These are phyloP conservation scores for Linnemannia hyalina DNA, from an alignment of 192 early-diverging fungal genomes.

Conservation along the genomic window DNA sequence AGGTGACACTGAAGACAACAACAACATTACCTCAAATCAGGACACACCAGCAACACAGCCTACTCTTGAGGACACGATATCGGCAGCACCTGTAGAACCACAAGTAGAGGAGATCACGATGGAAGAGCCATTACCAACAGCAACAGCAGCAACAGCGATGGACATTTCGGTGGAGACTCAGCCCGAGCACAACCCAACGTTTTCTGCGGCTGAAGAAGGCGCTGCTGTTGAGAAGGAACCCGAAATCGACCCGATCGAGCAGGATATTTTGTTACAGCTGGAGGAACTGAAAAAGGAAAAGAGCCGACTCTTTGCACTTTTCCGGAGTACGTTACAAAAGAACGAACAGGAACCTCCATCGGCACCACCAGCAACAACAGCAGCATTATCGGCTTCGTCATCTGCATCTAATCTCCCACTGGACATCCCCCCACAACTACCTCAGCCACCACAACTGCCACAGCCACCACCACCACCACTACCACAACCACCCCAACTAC, in stretches of 20 bases:
- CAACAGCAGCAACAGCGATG: neutral
- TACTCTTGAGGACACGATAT: slow-evolving; percentile 1
- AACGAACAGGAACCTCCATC: slow-evolving; percentile 4
- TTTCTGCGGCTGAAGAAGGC: neutral
- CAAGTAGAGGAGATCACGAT: neutral
- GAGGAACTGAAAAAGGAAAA: slow-evolving; percentile 45
- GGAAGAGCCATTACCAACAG: neutral
- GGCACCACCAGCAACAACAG: neutral
- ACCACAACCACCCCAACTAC: neutral
- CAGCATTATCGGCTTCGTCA: neutral
- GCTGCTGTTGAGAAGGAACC: neutral
- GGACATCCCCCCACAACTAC: neutral
- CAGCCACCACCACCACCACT: neutral
- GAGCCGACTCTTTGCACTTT: slow-evolving; percentile 47
- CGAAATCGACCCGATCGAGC: slow-evolving; percentile 18
- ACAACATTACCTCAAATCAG: neutral
- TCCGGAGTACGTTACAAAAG: slow-evolving; percentile 31
- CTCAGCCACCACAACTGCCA: neutral
- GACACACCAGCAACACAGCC: neutral
- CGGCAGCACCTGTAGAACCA: neutral
- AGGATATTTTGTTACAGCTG: slow-evolving; percentile 29
- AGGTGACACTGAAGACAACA: neutral
- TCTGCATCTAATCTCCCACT: neutral
- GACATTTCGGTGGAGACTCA: neutral
- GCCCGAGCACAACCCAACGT: neutral